A percentile compares a stretch with the other conserved stretches of the same genome.
Evolutionary conservation across 345 rosid genomes (phyloP).

Genomic region (Moricandia arvensis): DNA sequence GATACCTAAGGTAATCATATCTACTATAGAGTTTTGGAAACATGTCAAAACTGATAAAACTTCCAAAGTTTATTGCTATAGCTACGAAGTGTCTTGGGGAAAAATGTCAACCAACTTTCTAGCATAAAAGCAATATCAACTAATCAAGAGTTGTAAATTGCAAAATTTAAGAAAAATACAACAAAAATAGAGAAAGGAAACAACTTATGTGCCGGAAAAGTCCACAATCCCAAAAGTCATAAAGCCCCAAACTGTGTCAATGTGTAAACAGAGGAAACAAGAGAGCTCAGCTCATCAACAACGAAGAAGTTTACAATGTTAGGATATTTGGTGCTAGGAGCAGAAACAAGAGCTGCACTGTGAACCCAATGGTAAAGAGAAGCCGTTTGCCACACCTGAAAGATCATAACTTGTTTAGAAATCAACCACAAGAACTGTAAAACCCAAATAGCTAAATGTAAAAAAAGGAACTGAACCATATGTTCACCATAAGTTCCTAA

Average conservation of each 20-base stretch:
- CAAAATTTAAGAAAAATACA: neutral
- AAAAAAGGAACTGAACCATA: no score
- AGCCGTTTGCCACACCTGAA: constrained; percentile 88
- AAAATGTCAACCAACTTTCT: no score
- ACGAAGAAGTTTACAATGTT: constrained; percentile 47
- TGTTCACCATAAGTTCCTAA: constrained; percentile 92
- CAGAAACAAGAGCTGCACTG: constrained; percentile 80
- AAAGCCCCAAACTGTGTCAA: constrained; percentile 82
- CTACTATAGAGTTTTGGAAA: no score
- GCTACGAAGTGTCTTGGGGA: no score
- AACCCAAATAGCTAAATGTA: no score
- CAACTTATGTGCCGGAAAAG: constrained; percentile 91
- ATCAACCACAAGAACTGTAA: neutral
- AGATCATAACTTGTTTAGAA: neutral
- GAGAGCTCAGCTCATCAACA: neutral
- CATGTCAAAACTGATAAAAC: no score
- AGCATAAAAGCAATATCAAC: no score
- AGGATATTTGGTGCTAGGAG: constrained; percentile 69
- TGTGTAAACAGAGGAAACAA: neutral
- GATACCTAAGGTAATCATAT: neutral
- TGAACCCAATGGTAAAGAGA: constrained; percentile 90
- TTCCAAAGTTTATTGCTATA: no score
- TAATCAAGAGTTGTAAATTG: no score
- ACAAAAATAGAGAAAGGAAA: neutral
- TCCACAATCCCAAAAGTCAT: constrained; percentile 77